Conservation (phyloP, 345 rosid genomes). For the Lepidium aucheri region DNA sequence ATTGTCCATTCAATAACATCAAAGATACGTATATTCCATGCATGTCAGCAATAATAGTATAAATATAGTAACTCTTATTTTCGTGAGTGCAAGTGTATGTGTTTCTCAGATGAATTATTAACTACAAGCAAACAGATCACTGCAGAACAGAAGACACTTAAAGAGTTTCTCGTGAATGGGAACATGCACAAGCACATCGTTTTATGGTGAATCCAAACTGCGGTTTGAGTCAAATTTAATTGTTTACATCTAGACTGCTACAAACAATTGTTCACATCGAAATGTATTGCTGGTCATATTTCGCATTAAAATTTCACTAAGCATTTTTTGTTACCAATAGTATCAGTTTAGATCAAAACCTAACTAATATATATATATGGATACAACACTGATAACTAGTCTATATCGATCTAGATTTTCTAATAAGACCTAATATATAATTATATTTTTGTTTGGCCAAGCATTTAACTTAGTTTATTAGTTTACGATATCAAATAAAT, state of each 20-base stretch:
- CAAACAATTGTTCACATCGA: neutral
- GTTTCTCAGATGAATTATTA: constrained; percentile 11
- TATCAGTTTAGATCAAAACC: too few relatives aligned
- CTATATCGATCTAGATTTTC: too few relatives aligned
- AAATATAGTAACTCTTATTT: neutral
- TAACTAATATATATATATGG: too few relatives aligned
- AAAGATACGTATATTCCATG: neutral
- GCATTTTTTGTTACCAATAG: too few relatives aligned
- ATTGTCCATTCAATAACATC: neutral
- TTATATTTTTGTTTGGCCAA: too few relatives aligned
- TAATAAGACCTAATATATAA: too few relatives aligned
- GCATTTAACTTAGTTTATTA: too few relatives aligned
- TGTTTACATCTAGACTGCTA: neutral
- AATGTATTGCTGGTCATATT: neutral
- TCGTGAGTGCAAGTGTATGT: constrained; percentile 5
- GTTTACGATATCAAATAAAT: too few relatives aligned
- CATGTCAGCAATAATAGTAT: constrained; percentile 12
- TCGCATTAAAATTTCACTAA: neutral
- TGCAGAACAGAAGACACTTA: neutral
- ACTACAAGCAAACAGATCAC: neutral
- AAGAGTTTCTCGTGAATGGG: constrained; percentile 6
- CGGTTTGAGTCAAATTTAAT: neutral
- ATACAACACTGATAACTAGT: too few relatives aligned
- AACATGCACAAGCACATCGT: neutral
- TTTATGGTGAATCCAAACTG: neutral